These are phyloP conservation scores for Musa troglodytarum DNA, from an alignment of 176 grass and related monocot species.

Conservation along the genomic window DNA sequence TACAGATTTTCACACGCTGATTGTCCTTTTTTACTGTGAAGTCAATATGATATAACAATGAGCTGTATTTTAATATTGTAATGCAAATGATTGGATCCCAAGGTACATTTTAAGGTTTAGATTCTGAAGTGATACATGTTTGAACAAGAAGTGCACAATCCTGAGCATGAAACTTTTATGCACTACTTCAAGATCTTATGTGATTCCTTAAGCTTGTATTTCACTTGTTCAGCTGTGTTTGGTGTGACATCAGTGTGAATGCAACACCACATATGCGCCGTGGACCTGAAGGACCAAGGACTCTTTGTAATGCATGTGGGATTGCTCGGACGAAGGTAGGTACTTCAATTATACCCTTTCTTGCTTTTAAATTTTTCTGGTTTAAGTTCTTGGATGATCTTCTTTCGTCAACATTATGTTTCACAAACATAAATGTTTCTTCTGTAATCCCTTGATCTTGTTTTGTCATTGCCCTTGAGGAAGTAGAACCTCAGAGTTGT, in stretches of 20 bases:
- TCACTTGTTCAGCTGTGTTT: background rate
- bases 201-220: background rate
- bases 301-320: conserved; percentile 12
- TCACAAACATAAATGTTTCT: background rate
- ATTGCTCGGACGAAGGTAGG: conserved; percentile 8
- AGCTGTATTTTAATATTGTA: too few species aligned
- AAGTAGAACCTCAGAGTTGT: background rate
- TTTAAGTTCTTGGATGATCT: background rate
- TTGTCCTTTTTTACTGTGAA: too few species aligned
- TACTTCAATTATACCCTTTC: background rate
- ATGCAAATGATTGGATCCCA: too few species aligned
- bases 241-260: conserved; percentile 2
- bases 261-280: conserved; percentile 7
- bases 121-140: background rate
- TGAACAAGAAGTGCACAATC: background rate
- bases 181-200: background rate
- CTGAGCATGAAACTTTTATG: background rate
- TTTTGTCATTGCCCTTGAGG: background rate
- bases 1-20: too few species aligned
- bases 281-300: conserved; percentile 5
- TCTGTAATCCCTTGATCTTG: background rate
- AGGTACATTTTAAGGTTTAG: background rate
- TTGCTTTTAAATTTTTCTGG: background rate
- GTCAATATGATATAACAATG: too few species aligned
- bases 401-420: background rate